Percentiles rank a stretch among this genome's conserved stretches.
Conservation (phyloP, 2,329 filamentous ascomycete species). For the Colletotrichum sp. region DNA sequence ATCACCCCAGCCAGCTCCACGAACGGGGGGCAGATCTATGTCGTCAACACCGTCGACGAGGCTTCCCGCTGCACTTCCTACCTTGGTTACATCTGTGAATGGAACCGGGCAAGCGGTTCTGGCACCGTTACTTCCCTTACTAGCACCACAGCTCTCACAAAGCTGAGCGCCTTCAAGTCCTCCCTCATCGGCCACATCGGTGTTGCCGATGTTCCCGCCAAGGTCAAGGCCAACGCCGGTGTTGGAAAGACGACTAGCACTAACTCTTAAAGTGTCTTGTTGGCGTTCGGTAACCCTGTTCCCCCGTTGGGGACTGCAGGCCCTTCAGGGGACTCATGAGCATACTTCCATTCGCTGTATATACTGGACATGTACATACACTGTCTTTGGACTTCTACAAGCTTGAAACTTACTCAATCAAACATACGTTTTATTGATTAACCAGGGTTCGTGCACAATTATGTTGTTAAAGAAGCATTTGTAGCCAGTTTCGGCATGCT, state of each 20-base stretch:
- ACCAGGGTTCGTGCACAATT: too few relatives aligned
- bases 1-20: slow-evolving; percentile 32
- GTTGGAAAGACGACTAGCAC: slow-evolving; percentile 25
- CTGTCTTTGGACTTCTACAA: not conserved
- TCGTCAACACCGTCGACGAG: slow-evolving; percentile 29
- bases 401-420: not conserved
- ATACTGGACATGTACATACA: not conserved
- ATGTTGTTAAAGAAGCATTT: not conserved
- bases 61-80: slow-evolving; percentile 19
- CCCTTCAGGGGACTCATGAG: too few relatives aligned
- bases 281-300: not conserved
- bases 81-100: slow-evolving; percentile 28
- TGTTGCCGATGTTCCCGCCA: slow-evolving; percentile 24
- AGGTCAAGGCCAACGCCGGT: slow-evolving; percentile 27
- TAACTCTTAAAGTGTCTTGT: not conserved
- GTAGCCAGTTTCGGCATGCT: not conserved
- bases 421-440: not conserved
- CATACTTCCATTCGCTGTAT: not conserved
- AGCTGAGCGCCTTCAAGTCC: slow-evolving; percentile 23
- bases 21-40: slow-evolving; percentile 27
- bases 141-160: slow-evolving; percentile 16
- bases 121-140: slow-evolving; percentile 18
- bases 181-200: slow-evolving; percentile 24
- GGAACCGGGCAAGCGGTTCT: slow-evolving; percentile 25
- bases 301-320: too few relatives aligned